Percentiles rank a stretch among this genome's conserved stretches.
Conservation (phyloP, 371 early-diverging fungal genomes). For the Mucor indicus region DNA sequence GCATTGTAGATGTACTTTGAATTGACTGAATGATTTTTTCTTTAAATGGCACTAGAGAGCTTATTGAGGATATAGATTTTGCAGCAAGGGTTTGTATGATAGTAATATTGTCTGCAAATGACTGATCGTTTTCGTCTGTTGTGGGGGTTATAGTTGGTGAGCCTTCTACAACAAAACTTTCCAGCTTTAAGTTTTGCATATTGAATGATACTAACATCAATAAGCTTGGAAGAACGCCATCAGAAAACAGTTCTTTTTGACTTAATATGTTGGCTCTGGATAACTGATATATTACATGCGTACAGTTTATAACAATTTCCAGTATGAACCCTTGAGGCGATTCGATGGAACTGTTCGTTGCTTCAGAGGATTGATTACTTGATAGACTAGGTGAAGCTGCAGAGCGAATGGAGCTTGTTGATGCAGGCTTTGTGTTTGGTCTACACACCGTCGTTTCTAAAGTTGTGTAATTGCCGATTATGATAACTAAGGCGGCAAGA, state of each 20-base stretch:
- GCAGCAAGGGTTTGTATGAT: slow-evolving; percentile 44
- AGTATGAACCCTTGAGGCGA: too few relatives aligned
- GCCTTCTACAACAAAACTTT: not conserved
- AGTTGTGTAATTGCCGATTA: slow-evolving; percentile 32
- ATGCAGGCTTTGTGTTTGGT: too few relatives aligned
- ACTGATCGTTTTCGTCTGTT: slow-evolving; percentile 13
- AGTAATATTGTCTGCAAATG: slow-evolving; percentile 18
- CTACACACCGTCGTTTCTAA: too few relatives aligned
- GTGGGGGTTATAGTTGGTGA: not conserved
- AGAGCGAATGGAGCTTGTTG: not conserved
- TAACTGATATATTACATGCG: slow-evolving; percentile 41
- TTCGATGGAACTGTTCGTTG: too few relatives aligned
- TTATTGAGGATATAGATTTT: slow-evolving; percentile 46
- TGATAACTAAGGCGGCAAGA: slow-evolving; percentile 35
- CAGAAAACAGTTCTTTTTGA: slow-evolving; percentile 34
- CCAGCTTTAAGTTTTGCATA: too few relatives aligned
- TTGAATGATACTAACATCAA: slow-evolving; percentile 34
- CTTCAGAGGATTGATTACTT: too few relatives aligned
- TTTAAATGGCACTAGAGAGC: slow-evolving; percentile 30
- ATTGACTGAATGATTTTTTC: slow-evolving; percentile 37
- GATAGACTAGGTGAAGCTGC: not conserved
- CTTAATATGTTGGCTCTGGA: slow-evolving; percentile 43
- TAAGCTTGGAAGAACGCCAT: slow-evolving; percentile 34
- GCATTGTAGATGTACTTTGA: slow-evolving; percentile 27
- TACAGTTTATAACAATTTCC: slow-evolving; percentile 42